Evolutionary conservation across 306 rosid genomes (phyloP).

Genomic region (Vicia villosa): DNA sequence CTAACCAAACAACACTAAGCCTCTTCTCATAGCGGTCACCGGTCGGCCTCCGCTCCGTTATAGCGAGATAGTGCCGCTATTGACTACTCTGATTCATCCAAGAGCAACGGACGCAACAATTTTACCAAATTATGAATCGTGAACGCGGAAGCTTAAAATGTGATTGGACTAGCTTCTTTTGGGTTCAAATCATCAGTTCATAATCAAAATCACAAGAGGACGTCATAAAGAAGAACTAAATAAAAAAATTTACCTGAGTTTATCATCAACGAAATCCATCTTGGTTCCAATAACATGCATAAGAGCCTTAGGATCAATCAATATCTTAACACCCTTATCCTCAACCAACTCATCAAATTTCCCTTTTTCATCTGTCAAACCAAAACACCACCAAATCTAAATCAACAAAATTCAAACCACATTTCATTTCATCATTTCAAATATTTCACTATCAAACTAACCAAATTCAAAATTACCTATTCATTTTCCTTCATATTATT

Average conservation of each 20-base stretch:
- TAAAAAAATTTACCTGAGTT: constrained; percentile 66
- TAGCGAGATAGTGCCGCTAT: too few species aligned
- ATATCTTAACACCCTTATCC: constrained; percentile 87
- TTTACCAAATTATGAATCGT: neutral
- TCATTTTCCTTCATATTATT: too few species aligned
- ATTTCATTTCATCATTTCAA: neutral
- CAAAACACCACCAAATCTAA: constrained; percentile 32
- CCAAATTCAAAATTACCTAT: too few species aligned
- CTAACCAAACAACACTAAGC: neutral
- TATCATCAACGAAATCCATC: constrained; percentile 96
- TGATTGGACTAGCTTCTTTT: neutral
- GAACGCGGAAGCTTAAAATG: neutral
- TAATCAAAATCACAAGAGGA: neutral
- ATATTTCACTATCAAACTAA: neutral
- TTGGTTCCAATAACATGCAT: constrained; percentile 97
- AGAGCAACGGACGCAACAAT: neutral
- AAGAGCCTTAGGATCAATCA: constrained; percentile 94
- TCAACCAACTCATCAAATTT: constrained; percentile 90
- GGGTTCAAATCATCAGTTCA: too few species aligned
- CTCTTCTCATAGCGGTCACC: too few species aligned
- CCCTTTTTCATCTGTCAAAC: constrained; percentile 79
- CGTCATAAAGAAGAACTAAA: neutral
- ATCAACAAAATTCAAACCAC: constrained; percentile 3
- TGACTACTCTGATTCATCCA: neutral
- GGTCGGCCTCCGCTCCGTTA: too few species aligned